Base-by-base conservation (phyloP, 2,329 filamentous ascomycete species). In the Conoideocrella luteorostrata region DNA sequence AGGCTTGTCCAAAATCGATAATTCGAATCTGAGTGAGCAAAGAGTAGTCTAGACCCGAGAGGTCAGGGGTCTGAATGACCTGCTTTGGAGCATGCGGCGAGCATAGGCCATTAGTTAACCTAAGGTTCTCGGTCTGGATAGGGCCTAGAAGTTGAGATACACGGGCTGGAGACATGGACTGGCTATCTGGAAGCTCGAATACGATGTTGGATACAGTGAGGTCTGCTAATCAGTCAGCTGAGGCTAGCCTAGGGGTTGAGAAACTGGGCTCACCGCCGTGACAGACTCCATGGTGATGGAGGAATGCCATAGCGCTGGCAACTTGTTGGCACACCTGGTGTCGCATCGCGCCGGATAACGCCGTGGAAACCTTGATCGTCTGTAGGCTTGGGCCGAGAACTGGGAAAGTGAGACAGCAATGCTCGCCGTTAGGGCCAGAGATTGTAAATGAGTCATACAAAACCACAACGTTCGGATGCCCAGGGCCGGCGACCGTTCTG, bases 211-310 rank as follows among this genome's bases (percentile, higher is more conserved):
- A 38, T 38, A 9, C 0, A 22, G 45, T 47, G 37, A 47, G 40
- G 15, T 47, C 45, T 44, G 30, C 26, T 22, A 28, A 15, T 26
- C 11, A 21, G 30, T 42, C 22, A 24, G 40, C 30, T 7, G 24
- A 36, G 9, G 21, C 11, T 32, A 40, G 17, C 11, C 28, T n/a
- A 17, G 5, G 11, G 38, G 17, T 15, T 21, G 12, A 9, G 32
- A 17, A 40, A 36, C 18, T 18, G 17, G n/a, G 32, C 38, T 44
- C 13, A 48, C 39, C 46, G 11, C 43, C 43, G 34, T 48, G 43
- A 26, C 46, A 48, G 18, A 48, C 24, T 15, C 39, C 42, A 21
- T 44, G 29, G 15, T 38, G 39, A 41, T 48, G 46, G 11, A 48
- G 39, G 18, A 43, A 45, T 15, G 43, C 30, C 35, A 43, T 33